These are phyloP conservation scores for Ceratocystis papillata DNA, from an alignment of 2,329 filamentous ascomycete species.

Conservation along the genomic window DNA sequence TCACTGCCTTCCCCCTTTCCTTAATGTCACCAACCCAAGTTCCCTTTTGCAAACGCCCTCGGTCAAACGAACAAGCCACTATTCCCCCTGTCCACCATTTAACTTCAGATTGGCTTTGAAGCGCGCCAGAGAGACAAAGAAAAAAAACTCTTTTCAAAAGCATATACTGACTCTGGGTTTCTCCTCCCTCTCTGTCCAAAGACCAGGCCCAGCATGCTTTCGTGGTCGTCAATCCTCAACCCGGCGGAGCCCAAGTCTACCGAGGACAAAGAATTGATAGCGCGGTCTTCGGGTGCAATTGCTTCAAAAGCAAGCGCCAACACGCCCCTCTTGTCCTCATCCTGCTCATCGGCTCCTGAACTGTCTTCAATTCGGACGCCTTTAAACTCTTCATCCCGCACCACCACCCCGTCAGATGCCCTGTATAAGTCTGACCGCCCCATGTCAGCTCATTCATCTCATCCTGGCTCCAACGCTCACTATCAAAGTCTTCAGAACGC, in stretches of 20 bases:
- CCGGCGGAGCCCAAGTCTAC: conserved; percentile 41
- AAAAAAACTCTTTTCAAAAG: not conserved
- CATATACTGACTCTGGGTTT: not conserved
- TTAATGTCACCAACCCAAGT: not conserved
- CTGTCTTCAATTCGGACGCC: not conserved
- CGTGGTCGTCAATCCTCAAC: conserved; percentile 56
- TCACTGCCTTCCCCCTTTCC: not conserved
- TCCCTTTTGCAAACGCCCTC: conserved; percentile 1
- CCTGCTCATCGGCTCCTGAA: not conserved
- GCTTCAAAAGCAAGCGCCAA: not conserved
- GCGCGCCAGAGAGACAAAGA: not conserved
- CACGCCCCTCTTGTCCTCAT: not conserved
- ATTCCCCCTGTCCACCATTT: not conserved
- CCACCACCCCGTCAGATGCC: not conserved
- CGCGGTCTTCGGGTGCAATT: not conserved
- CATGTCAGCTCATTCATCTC: not conserved
- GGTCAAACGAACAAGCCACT: conserved; percentile 3
- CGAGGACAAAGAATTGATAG: conserved; percentile 23
- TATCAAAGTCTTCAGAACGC: not conserved
- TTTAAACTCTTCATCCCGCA: not conserved
- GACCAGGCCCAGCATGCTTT: conserved; percentile 41
- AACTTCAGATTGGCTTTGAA: not conserved
- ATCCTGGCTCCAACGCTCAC: conserved; percentile 2
- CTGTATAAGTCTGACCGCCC: not conserved
- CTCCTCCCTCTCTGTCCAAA: not conserved